Evolutionary conservation across 2,329 filamentous ascomycete species (phyloP), one percentile per base, ranked within the genome.

Genomic region (Coniochaeta sp.): DNA sequence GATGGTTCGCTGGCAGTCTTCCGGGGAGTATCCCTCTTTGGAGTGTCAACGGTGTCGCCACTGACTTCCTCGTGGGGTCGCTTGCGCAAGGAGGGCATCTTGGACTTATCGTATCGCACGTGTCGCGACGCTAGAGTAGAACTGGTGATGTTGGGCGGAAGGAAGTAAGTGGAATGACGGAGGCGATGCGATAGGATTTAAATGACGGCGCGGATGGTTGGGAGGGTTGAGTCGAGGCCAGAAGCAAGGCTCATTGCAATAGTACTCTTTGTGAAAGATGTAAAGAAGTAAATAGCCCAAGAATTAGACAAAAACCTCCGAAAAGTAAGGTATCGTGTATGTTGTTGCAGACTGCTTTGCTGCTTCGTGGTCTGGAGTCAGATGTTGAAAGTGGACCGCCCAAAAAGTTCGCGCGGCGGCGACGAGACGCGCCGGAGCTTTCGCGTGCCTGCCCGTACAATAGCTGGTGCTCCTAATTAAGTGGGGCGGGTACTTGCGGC

Each of bases 71-170:
- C 75, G 62, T 75, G 66, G 62, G 76, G 71, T 69, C 80, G 76
- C 73, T 82, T 82, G 68, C 79, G 75, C 44, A 76, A 72, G 26
- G 77, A 74, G 56, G 75, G 75, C 77, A 80, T 81, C 61, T 44
- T 66, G 36, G 30, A n/a, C n/a, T n/a, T n/a, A n/a, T n/a, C n/a
- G n/a, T n/a, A n/a, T n/a, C n/a, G n/a, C n/a, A n/a, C n/a, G 17
- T 17, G 54, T 26, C 54, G 54, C n/a, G 28, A 24, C 30, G 30
- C 10, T 36, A 24, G 30, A 16, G 4, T 7, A 12, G 12, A 40
- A 6, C 26, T 6, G 50, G 26, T n/a, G 30, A 16, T 30, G 42
- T 56, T 26, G 30, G 30, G 19, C n/a, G 42, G n/a, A 56, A 22
- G n/a, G 57, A 57, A 22, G 54, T 16, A 30, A 60, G 57, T 54